phyloP scores from a whole-genome alignment of 2,329 filamentous ascomycete species.

The Piedraia hortae region DNA sequence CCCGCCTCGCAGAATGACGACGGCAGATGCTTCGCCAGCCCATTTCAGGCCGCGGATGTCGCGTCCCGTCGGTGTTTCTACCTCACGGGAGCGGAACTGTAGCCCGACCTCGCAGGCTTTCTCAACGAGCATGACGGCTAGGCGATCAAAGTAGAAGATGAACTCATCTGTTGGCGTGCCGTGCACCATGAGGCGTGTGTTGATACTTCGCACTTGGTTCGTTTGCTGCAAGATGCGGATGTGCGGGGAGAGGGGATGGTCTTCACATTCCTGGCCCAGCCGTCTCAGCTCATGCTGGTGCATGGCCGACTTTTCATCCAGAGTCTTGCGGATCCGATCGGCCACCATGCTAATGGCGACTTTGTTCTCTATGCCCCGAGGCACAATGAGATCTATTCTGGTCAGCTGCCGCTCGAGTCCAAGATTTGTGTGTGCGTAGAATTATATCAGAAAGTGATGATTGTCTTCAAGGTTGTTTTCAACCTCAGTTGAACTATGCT shows the following conservation, averaged over 20 bases:
- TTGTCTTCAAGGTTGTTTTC: slow-evolving; percentile 12
- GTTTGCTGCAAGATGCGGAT: slow-evolving; percentile 51
- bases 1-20: slow-evolving; percentile 69
- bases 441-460: slow-evolving; percentile 13
- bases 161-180: slow-evolving; percentile 65
- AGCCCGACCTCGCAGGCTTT: slow-evolving; percentile 47
- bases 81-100: slow-evolving; percentile 32
- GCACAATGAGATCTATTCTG: slow-evolving; percentile 58
- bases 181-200: slow-evolving; percentile 65
- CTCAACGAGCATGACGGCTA: slow-evolving; percentile 65
- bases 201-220: slow-evolving; percentile 62
- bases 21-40: slow-evolving; percentile 50
- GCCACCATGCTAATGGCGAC: slow-evolving; percentile 85
- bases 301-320: slow-evolving; percentile 58
- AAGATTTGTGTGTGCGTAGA: slow-evolving; percentile 7
- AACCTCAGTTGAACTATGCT: slow-evolving; percentile 18
- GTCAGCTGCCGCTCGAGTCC: not conserved
- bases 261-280: slow-evolving; percentile 39
- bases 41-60: slow-evolving; percentile 44
- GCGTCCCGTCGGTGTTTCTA: slow-evolving; percentile 44
- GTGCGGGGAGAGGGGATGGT: slow-evolving; percentile 44
- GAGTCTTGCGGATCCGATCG: slow-evolving; percentile 68
- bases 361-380: slow-evolving; percentile 75
- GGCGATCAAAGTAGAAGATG: slow-evolving; percentile 86
- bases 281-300: slow-evolving; percentile 56